Evolutionary conservation across 331 rosid genomes (phyloP).

Genomic region (Quercus tomentella): DNA sequence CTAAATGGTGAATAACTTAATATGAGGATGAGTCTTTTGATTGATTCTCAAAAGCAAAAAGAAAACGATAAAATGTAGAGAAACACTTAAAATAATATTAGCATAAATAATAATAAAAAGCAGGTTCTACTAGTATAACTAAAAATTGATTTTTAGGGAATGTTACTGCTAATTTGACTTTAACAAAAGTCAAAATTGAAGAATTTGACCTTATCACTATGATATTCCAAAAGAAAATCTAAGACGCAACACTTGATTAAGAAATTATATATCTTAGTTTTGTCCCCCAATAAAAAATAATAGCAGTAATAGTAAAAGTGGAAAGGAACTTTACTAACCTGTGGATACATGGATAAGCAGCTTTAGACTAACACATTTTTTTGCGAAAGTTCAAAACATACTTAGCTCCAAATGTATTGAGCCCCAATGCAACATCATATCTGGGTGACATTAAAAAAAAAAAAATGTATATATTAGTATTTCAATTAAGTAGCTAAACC

Average conservation of each 20-base stretch:
- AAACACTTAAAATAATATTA: too few species aligned
- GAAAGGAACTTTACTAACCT: constrained; percentile 32
- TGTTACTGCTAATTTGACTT: too few species aligned
- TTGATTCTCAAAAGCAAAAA: too few species aligned
- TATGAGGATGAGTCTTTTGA: too few species aligned
- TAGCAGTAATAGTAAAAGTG: background rate
- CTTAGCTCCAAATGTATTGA: constrained; percentile 64
- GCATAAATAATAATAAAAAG: too few species aligned
- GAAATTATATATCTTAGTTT: too few species aligned
- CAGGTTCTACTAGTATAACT: background rate
- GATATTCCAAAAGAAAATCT: too few species aligned
- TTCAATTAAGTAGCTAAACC: background rate
- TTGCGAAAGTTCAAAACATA: constrained; percentile 57
- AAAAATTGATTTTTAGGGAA: background rate
- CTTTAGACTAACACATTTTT: constrained; percentile 41
- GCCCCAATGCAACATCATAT: constrained; percentile 61
- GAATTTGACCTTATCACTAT: too few species aligned
- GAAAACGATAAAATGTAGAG: too few species aligned
- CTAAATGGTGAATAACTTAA: too few species aligned
- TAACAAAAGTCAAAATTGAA: too few species aligned
- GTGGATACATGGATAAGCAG: constrained; percentile 77
- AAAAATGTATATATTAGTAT: background rate
- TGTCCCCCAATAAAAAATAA: background rate
- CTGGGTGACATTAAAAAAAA: constrained; percentile 26
- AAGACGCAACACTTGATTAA: too few species aligned